Base-by-base conservation (phyloP, 129 eudicot genomes). In the Centrapalus pauciflorus region DNA sequence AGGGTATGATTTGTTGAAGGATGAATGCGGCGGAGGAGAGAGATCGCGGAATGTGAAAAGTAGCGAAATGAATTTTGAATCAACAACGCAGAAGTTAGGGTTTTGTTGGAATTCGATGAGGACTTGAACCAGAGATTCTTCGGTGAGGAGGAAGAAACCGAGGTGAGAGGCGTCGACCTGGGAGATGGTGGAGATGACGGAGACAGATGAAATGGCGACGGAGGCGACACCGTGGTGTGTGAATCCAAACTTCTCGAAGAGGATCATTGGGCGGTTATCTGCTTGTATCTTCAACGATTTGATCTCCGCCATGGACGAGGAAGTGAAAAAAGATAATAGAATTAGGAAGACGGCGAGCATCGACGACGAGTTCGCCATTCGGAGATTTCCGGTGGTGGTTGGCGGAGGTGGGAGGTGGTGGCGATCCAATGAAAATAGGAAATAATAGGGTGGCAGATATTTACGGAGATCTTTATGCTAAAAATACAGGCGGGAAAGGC, bases 191-290 rank as follows among this genome's bases (percentile, higher is more conserved):
- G 81, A 48, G 63, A 60, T 62, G 67, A 80, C 71, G 16, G 86
- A 81, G 17, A 84, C 56, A 11, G 70, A 63, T 4, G 90, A 81
- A 26, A 81, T 21, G 21, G 78, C 17, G 50, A 81, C 35, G 41
- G 86, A 71, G 66, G 80, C 45, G 17, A 55, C 69, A 28, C 86
- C 86, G 14, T 66, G 66, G 55, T 26, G 26, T 3, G 76, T 77
- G 84, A 84, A 81, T n/a, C 86, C 84, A 60, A 84, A 84, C 23
- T 74, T 81, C 58, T 78, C 67, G 70, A 84, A 78, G 52, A 74
- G 79, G 79, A 84, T 84, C 74, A 75, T 75, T 6, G 72, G 75
- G 4, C 84, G 90, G 5, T 73, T n/a, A 29, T 81, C 86, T 4
- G 83, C 48, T 23, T 71, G 49, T 30, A 81, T 69, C 45, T 66